A percentile compares a stretch with the other conserved stretches of the same genome.
Conservation (phyloP, 2,329 filamentous ascomycete species). For the Talaromyces piceae region DNA sequence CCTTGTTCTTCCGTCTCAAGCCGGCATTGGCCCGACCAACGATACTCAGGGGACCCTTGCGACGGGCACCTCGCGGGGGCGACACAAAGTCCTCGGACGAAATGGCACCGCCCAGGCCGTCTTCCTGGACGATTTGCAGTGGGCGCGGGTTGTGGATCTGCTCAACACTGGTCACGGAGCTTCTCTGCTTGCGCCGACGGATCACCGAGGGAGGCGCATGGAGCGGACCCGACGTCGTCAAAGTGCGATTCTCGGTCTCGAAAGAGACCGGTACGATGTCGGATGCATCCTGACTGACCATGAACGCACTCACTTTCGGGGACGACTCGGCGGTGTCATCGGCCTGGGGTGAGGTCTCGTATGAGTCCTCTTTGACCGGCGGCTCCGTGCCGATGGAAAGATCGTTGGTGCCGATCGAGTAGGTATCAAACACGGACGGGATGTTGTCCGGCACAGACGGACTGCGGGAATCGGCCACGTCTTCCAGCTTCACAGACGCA, state of each 20-base stretch:
- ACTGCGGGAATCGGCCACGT: conserved; percentile 28
- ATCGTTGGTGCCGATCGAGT: conserved; percentile 26
- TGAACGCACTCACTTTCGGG: conserved; percentile 26
- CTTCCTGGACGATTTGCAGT: conserved; percentile 38
- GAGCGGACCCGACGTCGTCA: conserved; percentile 17
- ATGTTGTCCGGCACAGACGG: conserved; percentile 31
- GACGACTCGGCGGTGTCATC: conserved; percentile 17
- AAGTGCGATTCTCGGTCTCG: conserved; percentile 18
- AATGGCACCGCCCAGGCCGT: conserved; percentile 35
- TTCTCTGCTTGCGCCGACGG: conserved; percentile 30
- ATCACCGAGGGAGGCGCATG: conserved; percentile 25
- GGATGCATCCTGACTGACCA: conserved; percentile 27
- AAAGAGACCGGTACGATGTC: conserved; percentile 22
- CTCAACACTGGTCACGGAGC: conserved; percentile 21
- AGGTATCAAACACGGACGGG: conserved; percentile 27
- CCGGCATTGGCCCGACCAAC: conserved; percentile 35
- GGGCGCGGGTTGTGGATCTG: conserved; percentile 23
- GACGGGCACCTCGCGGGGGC: conserved; percentile 36
- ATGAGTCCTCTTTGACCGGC: conserved; percentile 24
- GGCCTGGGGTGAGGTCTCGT: conserved; percentile 15
- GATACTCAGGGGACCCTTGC: conserved; percentile 34
- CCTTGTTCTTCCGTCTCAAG: conserved; percentile 37
- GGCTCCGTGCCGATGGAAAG: conserved; percentile 22
- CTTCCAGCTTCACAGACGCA: conserved; percentile 7
- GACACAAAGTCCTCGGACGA: conserved; percentile 35